Conservation (phyloP, 805 yeast species). For the Maudiozyma turicensis region DNA sequence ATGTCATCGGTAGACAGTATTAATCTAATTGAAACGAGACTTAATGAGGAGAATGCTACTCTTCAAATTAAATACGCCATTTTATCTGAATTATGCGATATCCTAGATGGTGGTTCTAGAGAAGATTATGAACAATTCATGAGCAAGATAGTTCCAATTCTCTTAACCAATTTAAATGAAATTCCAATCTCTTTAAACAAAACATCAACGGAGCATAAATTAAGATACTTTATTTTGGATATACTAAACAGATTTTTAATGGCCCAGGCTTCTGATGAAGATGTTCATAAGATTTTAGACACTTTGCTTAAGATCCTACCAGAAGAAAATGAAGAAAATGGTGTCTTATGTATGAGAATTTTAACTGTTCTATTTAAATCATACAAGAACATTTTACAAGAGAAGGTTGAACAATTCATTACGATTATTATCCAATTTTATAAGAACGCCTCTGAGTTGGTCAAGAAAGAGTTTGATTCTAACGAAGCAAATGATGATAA, state of each 20-base stretch:
- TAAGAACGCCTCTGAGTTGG: slow-evolving; percentile 66
- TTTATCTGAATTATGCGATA: slow-evolving; percentile 75
- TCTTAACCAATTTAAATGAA: slow-evolving; percentile 49
- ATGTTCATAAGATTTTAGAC: slow-evolving; percentile 51
- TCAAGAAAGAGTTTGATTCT: slow-evolving; percentile 65
- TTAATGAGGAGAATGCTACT: slow-evolving; percentile 46
- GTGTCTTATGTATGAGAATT: slow-evolving; percentile 81
- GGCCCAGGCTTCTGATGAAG: slow-evolving; percentile 71
- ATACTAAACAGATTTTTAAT: slow-evolving; percentile 71
- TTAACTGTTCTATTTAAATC: slow-evolving; percentile 79
- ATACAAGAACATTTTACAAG: slow-evolving; percentile 57
- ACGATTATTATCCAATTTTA: slow-evolving; percentile 68
- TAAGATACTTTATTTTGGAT: slow-evolving; percentile 69
- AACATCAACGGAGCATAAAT: slow-evolving; percentile 61
- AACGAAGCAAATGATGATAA: slow-evolving; percentile 21
- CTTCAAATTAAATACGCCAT: slow-evolving; percentile 54
- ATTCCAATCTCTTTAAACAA: slow-evolving; percentile 67
- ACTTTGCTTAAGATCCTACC: slow-evolving; percentile 48
- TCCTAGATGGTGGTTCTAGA: slow-evolving; percentile 74
- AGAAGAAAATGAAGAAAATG: slow-evolving; percentile 90
- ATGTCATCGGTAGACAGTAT: slow-evolving; percentile 41
- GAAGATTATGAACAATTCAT: slow-evolving; percentile 75
- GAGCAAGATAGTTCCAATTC: slow-evolving; percentile 57
- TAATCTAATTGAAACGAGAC: slow-evolving; percentile 57
- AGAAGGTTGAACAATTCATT: slow-evolving; percentile 70